A percentile compares a stretch with the other conserved stretches of the same genome.
Conservation (phyloP, 495 filamentous ascomycete genomes). For the Hypoxylon fragiforme region DNA sequence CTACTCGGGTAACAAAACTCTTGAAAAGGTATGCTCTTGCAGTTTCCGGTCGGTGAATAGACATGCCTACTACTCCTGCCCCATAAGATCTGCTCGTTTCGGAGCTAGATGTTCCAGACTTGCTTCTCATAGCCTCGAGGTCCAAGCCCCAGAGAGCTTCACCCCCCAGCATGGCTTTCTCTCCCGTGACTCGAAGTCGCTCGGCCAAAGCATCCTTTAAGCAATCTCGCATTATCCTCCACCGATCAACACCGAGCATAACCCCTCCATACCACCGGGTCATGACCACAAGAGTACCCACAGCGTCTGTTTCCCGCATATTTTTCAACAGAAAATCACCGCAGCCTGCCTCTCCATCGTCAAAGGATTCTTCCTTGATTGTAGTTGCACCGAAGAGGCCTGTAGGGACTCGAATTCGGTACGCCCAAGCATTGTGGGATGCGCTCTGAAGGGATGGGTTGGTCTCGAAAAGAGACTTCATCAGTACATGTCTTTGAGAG, state of each 20-base stretch:
- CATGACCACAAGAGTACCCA: slow-evolving; percentile 84
- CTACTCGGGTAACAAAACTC: slow-evolving; percentile 53
- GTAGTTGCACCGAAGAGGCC: slow-evolving; percentile 37
- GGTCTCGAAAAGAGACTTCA: slow-evolving; percentile 45
- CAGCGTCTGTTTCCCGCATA: slow-evolving; percentile 77
- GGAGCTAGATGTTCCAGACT: slow-evolving; percentile 28
- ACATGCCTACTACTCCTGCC: slow-evolving; percentile 51
- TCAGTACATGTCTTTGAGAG: slow-evolving; percentile 38
- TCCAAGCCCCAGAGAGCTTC: slow-evolving; percentile 79
- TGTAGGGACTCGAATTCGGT: slow-evolving; percentile 41
- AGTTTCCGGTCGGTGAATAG: slow-evolving; percentile 68
- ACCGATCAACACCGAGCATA: slow-evolving; percentile 79
- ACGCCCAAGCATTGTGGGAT: slow-evolving; percentile 59
- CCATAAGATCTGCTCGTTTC: slow-evolving; percentile 34
- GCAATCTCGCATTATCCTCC: slow-evolving; percentile 58
- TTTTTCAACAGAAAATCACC: slow-evolving; percentile 78
- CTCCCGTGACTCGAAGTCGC: slow-evolving; percentile 46
- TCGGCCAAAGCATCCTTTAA: slow-evolving; percentile 52
- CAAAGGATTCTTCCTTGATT: slow-evolving; percentile 79
- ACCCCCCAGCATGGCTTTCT: slow-evolving; percentile 44
- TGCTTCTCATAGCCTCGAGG: slow-evolving; percentile 62
- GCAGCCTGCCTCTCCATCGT: slow-evolving; percentile 90
- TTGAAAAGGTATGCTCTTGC: slow-evolving; percentile 63
- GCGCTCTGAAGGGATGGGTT: slow-evolving; percentile 49
- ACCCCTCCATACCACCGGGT: slow-evolving; percentile 92